A percentile compares a stretch with the other conserved stretches of the same genome.
These are phyloP conservation scores for Penicillium pancosmium DNA, from an alignment of 495 filamentous ascomycete genomes.

Conservation along the genomic window DNA sequence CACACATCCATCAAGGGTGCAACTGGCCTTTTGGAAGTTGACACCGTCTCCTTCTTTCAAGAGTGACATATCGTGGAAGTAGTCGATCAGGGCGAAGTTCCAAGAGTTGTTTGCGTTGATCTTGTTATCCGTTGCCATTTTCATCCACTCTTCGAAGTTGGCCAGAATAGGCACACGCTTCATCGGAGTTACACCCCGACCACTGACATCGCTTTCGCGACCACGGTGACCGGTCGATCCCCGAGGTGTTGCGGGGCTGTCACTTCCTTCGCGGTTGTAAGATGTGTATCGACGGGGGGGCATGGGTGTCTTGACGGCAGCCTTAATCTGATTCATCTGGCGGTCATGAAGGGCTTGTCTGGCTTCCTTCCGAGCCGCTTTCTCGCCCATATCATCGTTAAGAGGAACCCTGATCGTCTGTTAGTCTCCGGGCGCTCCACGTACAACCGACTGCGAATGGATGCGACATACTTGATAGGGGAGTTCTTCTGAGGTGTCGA, in stretches of 20 bases:
- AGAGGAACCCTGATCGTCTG: conserved; percentile 70
- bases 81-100: conserved; percentile 99
- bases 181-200: conserved; percentile 85
- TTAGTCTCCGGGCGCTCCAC: conserved; percentile 11
- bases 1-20: conserved; percentile 96
- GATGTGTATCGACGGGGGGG: conserved; percentile 61
- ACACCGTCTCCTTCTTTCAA: conserved; percentile 95
- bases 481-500: conserved; percentile 65
- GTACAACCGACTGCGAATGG: background rate
- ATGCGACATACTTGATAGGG: conserved; percentile 64
- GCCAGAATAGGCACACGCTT: conserved; percentile 94
- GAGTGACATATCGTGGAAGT: conserved; percentile 99
- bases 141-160: conserved; percentile 99
- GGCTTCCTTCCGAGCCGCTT: conserved; percentile 83
- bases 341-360: conserved; percentile 86
- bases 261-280: conserved; percentile 64
- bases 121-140: conserved; percentile 99
- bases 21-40: conserved; percentile 98
- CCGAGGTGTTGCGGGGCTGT: conserved; percentile 67
- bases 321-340: conserved; percentile 89
- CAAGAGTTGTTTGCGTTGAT: conserved; percentile 99
- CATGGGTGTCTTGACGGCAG: conserved; percentile 82
- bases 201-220: conserved; percentile 65
- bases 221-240: conserved; percentile 47
- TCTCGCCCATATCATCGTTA: conserved; percentile 93